Evolutionary conservation across 2,329 filamentous ascomycete genomes (phyloP).

Genomic region (Nigrospora sphaerica): DNA sequence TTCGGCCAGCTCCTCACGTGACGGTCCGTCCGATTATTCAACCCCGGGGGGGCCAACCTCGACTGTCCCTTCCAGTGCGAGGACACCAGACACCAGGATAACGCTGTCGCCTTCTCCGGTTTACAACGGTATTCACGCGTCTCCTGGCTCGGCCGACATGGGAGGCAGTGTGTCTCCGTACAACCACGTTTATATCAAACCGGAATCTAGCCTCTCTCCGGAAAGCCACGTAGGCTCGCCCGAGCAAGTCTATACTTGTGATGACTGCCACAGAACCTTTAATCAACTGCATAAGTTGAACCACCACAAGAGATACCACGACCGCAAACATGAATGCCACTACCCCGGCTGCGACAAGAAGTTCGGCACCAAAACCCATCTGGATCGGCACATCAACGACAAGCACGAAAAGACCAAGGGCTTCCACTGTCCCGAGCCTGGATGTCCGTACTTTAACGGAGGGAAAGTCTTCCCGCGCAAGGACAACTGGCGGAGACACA

Average conservation of each 20-base stretch:
- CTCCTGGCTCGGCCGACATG: too few species aligned
- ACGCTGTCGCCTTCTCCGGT: constrained; percentile 22
- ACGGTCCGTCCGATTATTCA: constrained; percentile 3
- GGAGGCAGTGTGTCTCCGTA: too few species aligned
- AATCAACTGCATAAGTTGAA: constrained; percentile 55
- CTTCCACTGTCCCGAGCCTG: constrained; percentile 48
- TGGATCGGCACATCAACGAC: constrained; percentile 56
- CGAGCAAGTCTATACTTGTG: constrained; percentile 21
- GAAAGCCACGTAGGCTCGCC: constrained; percentile 10
- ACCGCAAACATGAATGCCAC: constrained; percentile 41
- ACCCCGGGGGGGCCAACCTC: constrained; percentile 3
- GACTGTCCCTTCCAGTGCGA: constrained; percentile 11
- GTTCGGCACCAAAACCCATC: constrained; percentile 55
- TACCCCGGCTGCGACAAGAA: constrained; percentile 42
- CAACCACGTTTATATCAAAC: constrained; percentile 7
- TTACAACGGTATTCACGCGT: constrained; percentile 3
- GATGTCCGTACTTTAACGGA: constrained; percentile 51
- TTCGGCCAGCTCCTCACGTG: not conserved
- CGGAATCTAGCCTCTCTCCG: constrained; percentile 17
- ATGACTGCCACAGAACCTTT: constrained; percentile 38
- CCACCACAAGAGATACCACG: constrained; percentile 55
- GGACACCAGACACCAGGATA: constrained; percentile 23
- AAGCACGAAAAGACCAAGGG: constrained; percentile 53
- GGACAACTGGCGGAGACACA: constrained; percentile 57
- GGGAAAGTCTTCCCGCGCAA: constrained; percentile 55